Percentiles rank a stretch among this genome's conserved stretches.
These are phyloP conservation scores for Mycena indigotica DNA, from an alignment of 768 basidiomycete species.

Conservation along the genomic window DNA sequence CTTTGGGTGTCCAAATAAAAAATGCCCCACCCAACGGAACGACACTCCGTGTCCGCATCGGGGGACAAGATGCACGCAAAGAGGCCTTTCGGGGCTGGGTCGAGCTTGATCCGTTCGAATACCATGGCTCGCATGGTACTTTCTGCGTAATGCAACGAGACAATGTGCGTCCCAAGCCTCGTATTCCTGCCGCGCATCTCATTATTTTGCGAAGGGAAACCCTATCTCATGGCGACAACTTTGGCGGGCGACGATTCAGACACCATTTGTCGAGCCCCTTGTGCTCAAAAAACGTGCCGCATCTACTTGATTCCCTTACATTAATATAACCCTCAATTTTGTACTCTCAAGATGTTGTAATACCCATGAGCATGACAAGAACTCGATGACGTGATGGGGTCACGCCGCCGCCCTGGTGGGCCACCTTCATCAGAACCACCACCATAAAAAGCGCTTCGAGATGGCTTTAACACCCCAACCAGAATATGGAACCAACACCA, in stretches of 20 bases:
- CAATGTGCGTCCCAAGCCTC: constrained; percentile 45
- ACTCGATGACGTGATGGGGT: no score
- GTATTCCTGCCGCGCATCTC: background rate
- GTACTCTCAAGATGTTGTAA: no score
- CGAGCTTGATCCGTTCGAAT: constrained; percentile 62
- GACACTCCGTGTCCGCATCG: constrained; percentile 55
- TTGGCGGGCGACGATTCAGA: constrained; percentile 65
- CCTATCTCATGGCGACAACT: constrained; percentile 78
- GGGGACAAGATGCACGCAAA: constrained; percentile 66
- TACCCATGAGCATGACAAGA: no score
- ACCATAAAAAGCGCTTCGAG: no score
- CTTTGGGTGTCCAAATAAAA: constrained; percentile 53
- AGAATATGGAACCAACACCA: background rate
- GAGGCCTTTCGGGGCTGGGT: constrained; percentile 75
- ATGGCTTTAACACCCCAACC: background rate
- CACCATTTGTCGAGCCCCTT: constrained; percentile 56
- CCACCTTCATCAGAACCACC: no score
- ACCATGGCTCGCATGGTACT: constrained; percentile 51
- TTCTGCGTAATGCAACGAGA: constrained; percentile 75
- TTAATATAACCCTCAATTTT: no score
- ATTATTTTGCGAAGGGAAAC: constrained; percentile 53
- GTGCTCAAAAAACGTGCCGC: constrained; percentile 42
- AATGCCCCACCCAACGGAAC: constrained; percentile 29
- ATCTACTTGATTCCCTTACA: background rate
- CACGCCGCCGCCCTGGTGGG: no score